Base-by-base conservation (phyloP, 306 rosid genomes). In the Calophaca sinica region DNA sequence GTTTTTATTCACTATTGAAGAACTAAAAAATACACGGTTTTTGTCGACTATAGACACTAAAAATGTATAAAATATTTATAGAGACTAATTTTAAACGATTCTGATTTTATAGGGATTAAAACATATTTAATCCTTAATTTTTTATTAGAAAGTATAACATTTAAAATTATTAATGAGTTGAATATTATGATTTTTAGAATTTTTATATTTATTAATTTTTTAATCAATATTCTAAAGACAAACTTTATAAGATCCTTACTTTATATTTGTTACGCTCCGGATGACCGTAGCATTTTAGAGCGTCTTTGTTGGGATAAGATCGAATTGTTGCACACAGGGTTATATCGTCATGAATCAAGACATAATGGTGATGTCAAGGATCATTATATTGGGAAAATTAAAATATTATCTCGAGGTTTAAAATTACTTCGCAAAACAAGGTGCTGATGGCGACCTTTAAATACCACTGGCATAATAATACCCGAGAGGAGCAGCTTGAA, bases 401-500 rank as follows among this genome's bases (percentile, higher is more conserved):
- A 42, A 69, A 78, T 62, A 71, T 68, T 60, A 26, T 53, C 20
- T 49, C 12, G 61, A 28, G 50, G 57, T 15, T 31, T 73, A 31
- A 20, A n/a, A 20, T 64, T 72, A 64, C 53, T 26, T 72, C 0
- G 31, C 63, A 69, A 81, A 14, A 49, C 58, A 15, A 28, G 5
- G 10, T 8, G 55, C 46, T 44, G 80, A 76, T 39, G 53, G 29
- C 2, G 82, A 70, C 77, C 46, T 60, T 41, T 32, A 38, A 3
- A 78, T 58, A 72, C 42, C 73, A 72, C 68, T 39, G 79, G 76
- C 72, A 36, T 70, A 5, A 57, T 52, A 53, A 29, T 74, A 61
- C 33, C 26, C 35, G 26, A 61, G 5, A 36, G 28, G n/a, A n/a
- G n/a, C n/a, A 38, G 49, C 68, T 62, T 39, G 50, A 0, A 20